A percentile compares a stretch with the other conserved stretches of the same genome.
Conservation (phyloP, 2,329 filamentous ascomycete genomes). For the Chaetothyriales sp. region DNA sequence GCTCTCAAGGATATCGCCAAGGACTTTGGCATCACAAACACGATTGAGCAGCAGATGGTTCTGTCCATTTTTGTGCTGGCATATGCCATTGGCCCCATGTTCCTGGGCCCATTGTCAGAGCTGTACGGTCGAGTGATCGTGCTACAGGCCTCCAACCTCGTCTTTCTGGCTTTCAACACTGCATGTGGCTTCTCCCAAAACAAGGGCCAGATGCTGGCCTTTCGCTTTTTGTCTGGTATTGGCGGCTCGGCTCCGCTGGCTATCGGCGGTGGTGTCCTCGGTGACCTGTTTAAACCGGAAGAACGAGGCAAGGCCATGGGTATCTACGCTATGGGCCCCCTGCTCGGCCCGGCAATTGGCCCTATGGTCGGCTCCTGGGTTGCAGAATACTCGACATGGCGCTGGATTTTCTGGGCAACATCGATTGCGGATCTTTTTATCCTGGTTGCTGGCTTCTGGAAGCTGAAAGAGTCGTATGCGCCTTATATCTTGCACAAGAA, state of each 20-base stretch:
- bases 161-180: slow-evolving; percentile 45
- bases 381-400: slow-evolving; percentile 26
- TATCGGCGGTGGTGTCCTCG: slow-evolving; percentile 31
- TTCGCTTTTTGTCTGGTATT: slow-evolving; percentile 44
- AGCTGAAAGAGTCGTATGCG: slow-evolving; percentile 46
- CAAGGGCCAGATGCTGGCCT: slow-evolving; percentile 41
- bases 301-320: slow-evolving; percentile 19
- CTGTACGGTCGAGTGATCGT: slow-evolving; percentile 42
- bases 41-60: slow-evolving; percentile 32
- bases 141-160: slow-evolving; percentile 40
- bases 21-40: slow-evolving; percentile 33
- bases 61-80: slow-evolving; percentile 43
- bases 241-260: slow-evolving; percentile 44
- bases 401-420: slow-evolving; percentile 35
- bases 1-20: slow-evolving; percentile 36
- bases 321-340: slow-evolving; percentile 17
- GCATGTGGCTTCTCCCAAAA: slow-evolving; percentile 43
- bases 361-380: slow-evolving; percentile 50
- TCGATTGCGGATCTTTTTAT: slow-evolving; percentile 44
- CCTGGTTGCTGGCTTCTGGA: slow-evolving; percentile 40
- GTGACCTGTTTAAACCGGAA: slow-evolving; percentile 17
- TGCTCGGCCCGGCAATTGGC: slow-evolving; percentile 31
- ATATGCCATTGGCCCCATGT: slow-evolving; percentile 38
- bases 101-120: slow-evolving; percentile 40
- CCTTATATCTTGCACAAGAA: slow-evolving; percentile 45